Evolutionary conservation across 2,329 filamentous ascomycete genomes (phyloP), one percentile per base, ranked within the genome.

Genomic region (Aspergillus melleus): DNA sequence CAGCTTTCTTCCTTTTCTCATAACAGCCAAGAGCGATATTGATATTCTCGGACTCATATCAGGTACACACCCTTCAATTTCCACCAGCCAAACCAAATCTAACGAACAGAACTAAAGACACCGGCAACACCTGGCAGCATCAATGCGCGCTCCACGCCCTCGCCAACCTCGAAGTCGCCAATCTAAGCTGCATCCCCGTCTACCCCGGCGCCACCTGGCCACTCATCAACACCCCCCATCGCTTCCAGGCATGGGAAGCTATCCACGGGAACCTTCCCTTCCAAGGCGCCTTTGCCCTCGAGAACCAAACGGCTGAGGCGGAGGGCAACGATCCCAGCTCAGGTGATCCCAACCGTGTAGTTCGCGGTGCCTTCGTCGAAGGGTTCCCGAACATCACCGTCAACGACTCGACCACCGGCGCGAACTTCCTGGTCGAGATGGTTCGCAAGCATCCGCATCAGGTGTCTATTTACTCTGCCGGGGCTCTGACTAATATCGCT

Each of bases 381-480:
- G 81, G 81, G 6, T 81, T 73, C 61, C 81, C 81, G 2, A 81
- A 79, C 64, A 76, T 69, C n/a, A 78, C 75, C 20, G 72, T 76
- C 2, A 63, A 68, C 19, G 72, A 77, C 51, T 64, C 61, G 6
- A 72, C 73, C 26, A 72, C 70, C 51, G 79, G 79, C 4, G 80
- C 78, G 0, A 73, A 74, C 22, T 83, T 80, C 67, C 79, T 83
- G 77, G 73, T 83, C 36, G 73, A 80, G 57, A 74, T 76, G 68
- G 81, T 83, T 1, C 76, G 75, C 60, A 80, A 77, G 64, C 80
- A 83, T 66, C 81, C 81, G 0, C 80, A 80, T 26, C 74, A 83
- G 65, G 76, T 83, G n/a, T 75, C 72, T 26, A 82, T 84, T 61
- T 82, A 68, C 76, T 72, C 77, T 8, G 79, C 74, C 8, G 80